Evolutionary conservation across 2,329 filamentous ascomycete genomes (phyloP).

Genomic region (Drechslerella stenobrocha): DNA sequence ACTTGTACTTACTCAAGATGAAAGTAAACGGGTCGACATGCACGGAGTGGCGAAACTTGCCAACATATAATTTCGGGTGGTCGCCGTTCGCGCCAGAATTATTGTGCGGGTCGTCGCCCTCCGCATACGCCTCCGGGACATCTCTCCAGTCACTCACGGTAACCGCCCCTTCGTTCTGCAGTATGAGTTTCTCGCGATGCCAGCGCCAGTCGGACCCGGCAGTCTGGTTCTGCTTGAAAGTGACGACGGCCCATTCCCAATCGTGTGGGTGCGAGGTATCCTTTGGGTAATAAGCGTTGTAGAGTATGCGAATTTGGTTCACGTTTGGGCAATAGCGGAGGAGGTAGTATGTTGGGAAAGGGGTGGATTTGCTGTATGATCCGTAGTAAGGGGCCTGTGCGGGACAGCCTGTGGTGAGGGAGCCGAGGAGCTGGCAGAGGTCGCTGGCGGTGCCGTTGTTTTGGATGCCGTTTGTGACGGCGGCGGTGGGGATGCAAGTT

Average conservation of each 20-base stretch:
- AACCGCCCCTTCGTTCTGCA: slow-evolving; percentile 38
- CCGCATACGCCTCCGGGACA: slow-evolving; percentile 41
- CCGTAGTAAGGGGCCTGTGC: slow-evolving; percentile 34
- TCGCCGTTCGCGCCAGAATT: slow-evolving; percentile 40
- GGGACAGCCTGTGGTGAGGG: slow-evolving; percentile 40
- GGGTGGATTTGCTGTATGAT: slow-evolving; percentile 42
- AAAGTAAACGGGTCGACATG: slow-evolving; percentile 31
- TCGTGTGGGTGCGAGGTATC: slow-evolving; percentile 43
- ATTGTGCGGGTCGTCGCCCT: slow-evolving; percentile 35
- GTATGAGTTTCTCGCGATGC: slow-evolving; percentile 37
- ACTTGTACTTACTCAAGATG: slow-evolving; percentile 31
- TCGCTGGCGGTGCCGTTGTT: slow-evolving; percentile 41
- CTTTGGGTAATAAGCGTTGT: slow-evolving; percentile 40
- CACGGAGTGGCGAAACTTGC: slow-evolving; percentile 42
- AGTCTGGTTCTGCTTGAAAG: slow-evolving; percentile 30
- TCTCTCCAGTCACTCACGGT: slow-evolving; percentile 27
- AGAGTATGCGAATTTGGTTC: slow-evolving; percentile 43
- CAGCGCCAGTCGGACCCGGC: slow-evolving; percentile 29
- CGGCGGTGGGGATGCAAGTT: slow-evolving; percentile 43
- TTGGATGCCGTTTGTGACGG: slow-evolving; percentile 35
- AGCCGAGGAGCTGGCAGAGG: slow-evolving; percentile 37
- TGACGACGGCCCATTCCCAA: slow-evolving; percentile 44
- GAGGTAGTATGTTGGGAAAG: slow-evolving; percentile 46
- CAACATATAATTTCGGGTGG: slow-evolving; percentile 41
- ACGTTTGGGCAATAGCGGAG: slow-evolving; percentile 44